Percentiles rank a stretch among this genome's conserved stretches.
phyloP scores from a whole-genome alignment of 345 rosid species.

The Linum tenue region DNA sequence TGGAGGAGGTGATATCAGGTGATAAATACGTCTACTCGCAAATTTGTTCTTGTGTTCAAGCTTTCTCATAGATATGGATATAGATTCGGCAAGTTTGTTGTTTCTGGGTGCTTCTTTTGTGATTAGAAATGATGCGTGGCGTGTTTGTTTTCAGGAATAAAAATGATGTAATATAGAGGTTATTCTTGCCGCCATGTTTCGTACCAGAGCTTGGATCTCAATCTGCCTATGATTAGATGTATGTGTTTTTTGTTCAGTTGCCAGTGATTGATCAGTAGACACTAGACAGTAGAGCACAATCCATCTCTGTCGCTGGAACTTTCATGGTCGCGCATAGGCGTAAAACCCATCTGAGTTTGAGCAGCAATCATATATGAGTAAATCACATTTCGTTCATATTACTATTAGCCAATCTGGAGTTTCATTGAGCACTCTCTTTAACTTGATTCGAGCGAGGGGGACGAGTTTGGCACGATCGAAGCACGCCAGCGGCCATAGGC shows the following conservation, averaged over 20 bases:
- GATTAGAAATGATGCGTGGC: constrained; percentile 20
- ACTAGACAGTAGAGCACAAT: not conserved
- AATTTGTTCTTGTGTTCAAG: constrained; percentile 25
- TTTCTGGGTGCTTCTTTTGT: constrained; percentile 27
- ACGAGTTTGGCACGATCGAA: too few species aligned
- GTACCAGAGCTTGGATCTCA: not conserved
- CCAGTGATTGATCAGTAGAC: not conserved
- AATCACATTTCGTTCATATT: not conserved
- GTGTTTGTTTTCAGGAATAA: constrained; percentile 10
- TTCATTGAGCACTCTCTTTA: too few species aligned
- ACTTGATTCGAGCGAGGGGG: too few species aligned
- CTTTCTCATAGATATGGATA: constrained; percentile 27
- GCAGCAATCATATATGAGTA: constrained; percentile 14
- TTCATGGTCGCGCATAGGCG: constrained; percentile 34
- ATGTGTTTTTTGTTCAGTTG: not conserved
- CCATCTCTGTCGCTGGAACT: constrained; percentile 18
- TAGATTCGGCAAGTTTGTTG: constrained; percentile 21
- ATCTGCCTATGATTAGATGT: not conserved
- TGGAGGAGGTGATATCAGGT: constrained; percentile 36
- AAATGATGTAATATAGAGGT: constrained; percentile 25
- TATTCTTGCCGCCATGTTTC: constrained; percentile 10
- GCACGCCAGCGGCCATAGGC: too few species aligned
- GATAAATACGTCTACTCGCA: constrained; percentile 32
- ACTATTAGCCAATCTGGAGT: too few species aligned
- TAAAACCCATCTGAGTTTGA: constrained; percentile 22